Evolutionary conservation across 768 basidiomycete species (phyloP), one percentile per base, ranked within the genome.

Genomic region (Roridomyces roridus): DNA sequence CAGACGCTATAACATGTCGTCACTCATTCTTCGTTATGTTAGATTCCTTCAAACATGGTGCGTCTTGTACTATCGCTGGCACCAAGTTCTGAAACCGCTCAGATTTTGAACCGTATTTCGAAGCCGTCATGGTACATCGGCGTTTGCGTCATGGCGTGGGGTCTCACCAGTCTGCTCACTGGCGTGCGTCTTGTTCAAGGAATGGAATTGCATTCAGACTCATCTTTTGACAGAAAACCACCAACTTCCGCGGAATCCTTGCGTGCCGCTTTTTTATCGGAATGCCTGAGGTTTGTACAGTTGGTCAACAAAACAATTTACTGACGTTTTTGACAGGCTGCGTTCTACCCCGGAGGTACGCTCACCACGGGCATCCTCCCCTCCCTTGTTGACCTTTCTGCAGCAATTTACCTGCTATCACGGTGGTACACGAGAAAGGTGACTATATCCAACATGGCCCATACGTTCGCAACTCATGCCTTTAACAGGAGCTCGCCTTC

Each of bases 11-110:
- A n/a, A n/a, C n/a, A n/a, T n/a, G n/a, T n/a, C n/a, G n/a, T n/a
- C n/a, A n/a, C n/a, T n/a, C n/a, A n/a, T n/a, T n/a, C n/a, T n/a
- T n/a, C n/a, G n/a, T n/a, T n/a, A n/a, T n/a, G n/a, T n/a, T n/a
- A n/a, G n/a, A 80, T 88, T 47, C 86, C 86, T 0, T 86, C 83
- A 1, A 88, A 86, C 64, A 86, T 87, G 81, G 85, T 83, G n/a
- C n/a, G n/a, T n/a, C n/a, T n/a, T n/a, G n/a, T n/a, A n/a, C n/a
- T n/a, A n/a, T 31, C 29, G 14, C 29, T n/a, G n/a, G n/a, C n/a
- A n/a, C n/a, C n/a, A n/a, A n/a, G n/a, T 31, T n/a, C n/a, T 31
- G 29, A 31, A 31, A 14, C 14, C 14, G 6, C 7, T 14, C 14
- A 31, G 29, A 31, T 31, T 47, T 59, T 86, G 20, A 85, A 84